These are phyloP conservation scores for Dendryphion nanum DNA, from an alignment of 2,329 filamentous ascomycete species.

Conservation along the genomic window DNA sequence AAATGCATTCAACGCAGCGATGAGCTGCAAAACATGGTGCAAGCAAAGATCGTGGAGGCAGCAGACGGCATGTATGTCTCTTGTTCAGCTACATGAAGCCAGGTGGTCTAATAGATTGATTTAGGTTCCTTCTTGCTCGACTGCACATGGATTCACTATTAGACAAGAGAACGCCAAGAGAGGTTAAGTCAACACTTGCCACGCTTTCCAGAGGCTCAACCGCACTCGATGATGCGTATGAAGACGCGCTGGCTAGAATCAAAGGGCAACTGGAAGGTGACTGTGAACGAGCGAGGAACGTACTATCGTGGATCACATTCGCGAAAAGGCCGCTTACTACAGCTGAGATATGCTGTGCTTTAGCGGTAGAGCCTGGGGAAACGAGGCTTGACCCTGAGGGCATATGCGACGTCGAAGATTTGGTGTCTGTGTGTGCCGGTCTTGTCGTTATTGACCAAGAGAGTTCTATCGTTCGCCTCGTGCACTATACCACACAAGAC, in stretches of 20 bases:
- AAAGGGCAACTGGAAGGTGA: constrained; percentile 34
- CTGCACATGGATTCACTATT: constrained; percentile 38
- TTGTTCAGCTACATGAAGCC: not conserved
- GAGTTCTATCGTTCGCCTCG: constrained; percentile 24
- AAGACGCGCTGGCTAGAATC: constrained; percentile 45
- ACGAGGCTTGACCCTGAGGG: constrained; percentile 10
- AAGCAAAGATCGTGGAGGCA: constrained; percentile 8
- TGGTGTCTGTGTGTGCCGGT: constrained; percentile 23
- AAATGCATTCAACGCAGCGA: constrained; percentile 7
- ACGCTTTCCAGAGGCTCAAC: constrained; percentile 28
- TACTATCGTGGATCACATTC: constrained; percentile 16
- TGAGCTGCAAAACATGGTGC: constrained; percentile 5
- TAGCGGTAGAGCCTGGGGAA: constrained; percentile 10
- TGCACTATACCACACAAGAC: constrained; percentile 29
- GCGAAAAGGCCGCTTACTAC: constrained; percentile 13
- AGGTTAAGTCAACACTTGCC: constrained; percentile 31
- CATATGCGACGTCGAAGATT: constrained; percentile 11
- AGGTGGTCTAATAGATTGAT: constrained; percentile 4
- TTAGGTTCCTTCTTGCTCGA: constrained; percentile 38
- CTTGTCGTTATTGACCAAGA: constrained; percentile 30
- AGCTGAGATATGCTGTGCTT: constrained; percentile 10
- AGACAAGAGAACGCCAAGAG: constrained; percentile 31
- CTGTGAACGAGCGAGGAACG: constrained; percentile 36
- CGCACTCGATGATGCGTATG: constrained; percentile 43
- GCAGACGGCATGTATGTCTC: constrained; percentile 16